Base-by-base conservation (phyloP, 768 basidiomycete species). In the Leccinum rimulosum region DNA sequence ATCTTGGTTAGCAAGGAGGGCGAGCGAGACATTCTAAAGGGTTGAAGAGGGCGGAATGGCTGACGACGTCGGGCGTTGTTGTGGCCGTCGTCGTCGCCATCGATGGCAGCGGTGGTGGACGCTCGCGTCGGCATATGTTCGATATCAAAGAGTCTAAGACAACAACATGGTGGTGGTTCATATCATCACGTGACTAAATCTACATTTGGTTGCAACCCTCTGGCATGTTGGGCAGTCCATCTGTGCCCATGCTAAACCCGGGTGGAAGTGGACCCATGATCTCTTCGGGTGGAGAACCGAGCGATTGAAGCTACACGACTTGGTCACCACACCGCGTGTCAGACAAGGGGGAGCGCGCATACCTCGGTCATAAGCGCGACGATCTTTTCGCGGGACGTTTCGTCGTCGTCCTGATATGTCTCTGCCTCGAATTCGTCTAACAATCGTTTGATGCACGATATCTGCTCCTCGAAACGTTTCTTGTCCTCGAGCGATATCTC, bases 211-310 rank as follows among this genome's bases (percentile, higher is more conserved):
- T 64, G 17, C 68, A 62, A 31, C 58, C 62, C 0, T 65, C 76
- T 1, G 80, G 78, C 15, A 84, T 52, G 43, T 79, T 70, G 5
- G 82, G 84, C 59, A 79, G 68, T 12, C 85, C 86, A 52, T 88
- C 86, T 2, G 77, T 50, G 0, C 82, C 84, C 27, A 86, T 61
- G 7, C 74, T 77, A 30, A 84, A 73, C n/a, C 88, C 90, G 3
- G 89, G 82, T 0, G 93, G 93, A 51, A 94, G 77, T 0, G 85
- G 82, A 1, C 91, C 93, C 89, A 94, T 93, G 52, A 94, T 81
- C 65, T 91, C 90, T 19, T 82, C 68, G 3, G 93, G 93, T 0
- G 91, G 93, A 4, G 87, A 82, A 6, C 93, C 92, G 56, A 84
- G 80, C 3, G 78, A 76, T 79, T 95, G 92, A 81, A 95, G 8